Base-by-base conservation (phyloP, 1,284 basidiomycete genomes). In the Butyriboletus appendiculatus region DNA sequence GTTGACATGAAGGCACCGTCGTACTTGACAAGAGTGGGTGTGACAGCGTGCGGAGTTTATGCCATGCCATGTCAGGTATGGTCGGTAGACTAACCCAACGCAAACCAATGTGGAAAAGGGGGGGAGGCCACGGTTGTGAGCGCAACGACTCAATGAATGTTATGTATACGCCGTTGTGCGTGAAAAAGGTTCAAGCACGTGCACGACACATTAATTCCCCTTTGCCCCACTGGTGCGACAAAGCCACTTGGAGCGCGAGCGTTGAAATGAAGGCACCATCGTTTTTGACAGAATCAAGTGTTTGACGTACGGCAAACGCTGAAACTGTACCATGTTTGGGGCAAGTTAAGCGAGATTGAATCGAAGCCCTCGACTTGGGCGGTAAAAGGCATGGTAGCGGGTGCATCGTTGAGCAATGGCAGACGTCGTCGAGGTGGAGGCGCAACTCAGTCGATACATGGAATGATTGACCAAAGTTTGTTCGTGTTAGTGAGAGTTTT, bases 261-360 rank as follows among this genome's bases (percentile, higher is more conserved):
- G n/a, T 33, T 33, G 22, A 39, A 39, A 58, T 56, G 15, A 26
- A 59, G 55, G 30, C 30, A 41, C 35, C 18, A 32, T 39, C 7
- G 24, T 34, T 28, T 44, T 24, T 50, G 57, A 34, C 38, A 56
- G 34, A 42, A 28, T 12, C 11, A 26, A 28, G 7, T 28, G 7
- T 42, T 26, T 42, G 41, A 12, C 10, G 41, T 8, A 26, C 12
- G 16, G 18, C 3, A 38, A 34, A 22, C 11, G 14, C 9, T 12
- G 20, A 10, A 22, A 47, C 18, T 10, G 39, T 35, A 34, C 6
- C 40, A 46, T 9, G 5, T 34, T 16, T n/a, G 7, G 24, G 22
- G 8, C 14, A 20, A 24, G 20, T 11, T 20, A 41, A 15, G 5
- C 4, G 15, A 22, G n/a, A 7, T 26, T 6, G 52, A 34, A 11